Percentiles rank a stretch among this genome's conserved stretches.
Conservation (phyloP, 768 basidiomycete genomes). For the Pleurotus sapidus region DNA sequence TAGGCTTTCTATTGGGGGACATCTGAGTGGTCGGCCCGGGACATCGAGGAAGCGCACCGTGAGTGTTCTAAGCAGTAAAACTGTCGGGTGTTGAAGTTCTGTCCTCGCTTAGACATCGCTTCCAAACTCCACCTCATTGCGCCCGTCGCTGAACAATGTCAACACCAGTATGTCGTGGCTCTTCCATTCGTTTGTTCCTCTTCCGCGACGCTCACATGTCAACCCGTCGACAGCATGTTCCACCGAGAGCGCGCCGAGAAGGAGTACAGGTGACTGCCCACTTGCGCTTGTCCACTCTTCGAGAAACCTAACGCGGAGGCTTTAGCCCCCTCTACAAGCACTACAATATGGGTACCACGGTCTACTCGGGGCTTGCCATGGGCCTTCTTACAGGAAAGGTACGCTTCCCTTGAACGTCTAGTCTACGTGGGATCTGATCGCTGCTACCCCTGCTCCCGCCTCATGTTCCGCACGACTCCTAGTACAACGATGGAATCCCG, state of each 20-base stretch:
- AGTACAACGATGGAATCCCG: conserved; percentile 79
- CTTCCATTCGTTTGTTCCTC: neutral
- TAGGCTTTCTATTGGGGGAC: conserved; percentile 73
- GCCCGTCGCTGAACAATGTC: conserved; percentile 77
- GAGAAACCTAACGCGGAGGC: too few species aligned
- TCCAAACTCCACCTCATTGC: conserved; percentile 60
- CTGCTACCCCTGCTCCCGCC: neutral
- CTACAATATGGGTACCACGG: conserved; percentile 66
- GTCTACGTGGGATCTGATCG: too few species aligned
- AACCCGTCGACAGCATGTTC: conserved; percentile 51
- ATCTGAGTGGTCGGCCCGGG: conserved; percentile 72
- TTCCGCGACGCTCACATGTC: neutral
- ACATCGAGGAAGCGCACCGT: conserved; percentile 69
- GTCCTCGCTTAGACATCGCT: conserved; percentile 51
- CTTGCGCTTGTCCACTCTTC: neutral
- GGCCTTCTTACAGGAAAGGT: conserved; percentile 82
- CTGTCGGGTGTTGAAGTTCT: conserved; percentile 9
- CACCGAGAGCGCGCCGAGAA: conserved; percentile 79
- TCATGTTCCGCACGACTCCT: conserved; percentile 10
- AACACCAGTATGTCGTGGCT: conserved; percentile 51
- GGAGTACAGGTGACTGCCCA: conserved; percentile 57
- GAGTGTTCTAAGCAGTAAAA: conserved; percentile 23
- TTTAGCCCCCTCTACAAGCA: conserved; percentile 60
- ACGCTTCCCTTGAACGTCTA: conserved; percentile 1
- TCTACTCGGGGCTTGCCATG: conserved; percentile 70